phyloP scores from a whole-genome alignment of 2,329 filamentous ascomycete genomes.

The Aurifilum marmelostoma region DNA sequence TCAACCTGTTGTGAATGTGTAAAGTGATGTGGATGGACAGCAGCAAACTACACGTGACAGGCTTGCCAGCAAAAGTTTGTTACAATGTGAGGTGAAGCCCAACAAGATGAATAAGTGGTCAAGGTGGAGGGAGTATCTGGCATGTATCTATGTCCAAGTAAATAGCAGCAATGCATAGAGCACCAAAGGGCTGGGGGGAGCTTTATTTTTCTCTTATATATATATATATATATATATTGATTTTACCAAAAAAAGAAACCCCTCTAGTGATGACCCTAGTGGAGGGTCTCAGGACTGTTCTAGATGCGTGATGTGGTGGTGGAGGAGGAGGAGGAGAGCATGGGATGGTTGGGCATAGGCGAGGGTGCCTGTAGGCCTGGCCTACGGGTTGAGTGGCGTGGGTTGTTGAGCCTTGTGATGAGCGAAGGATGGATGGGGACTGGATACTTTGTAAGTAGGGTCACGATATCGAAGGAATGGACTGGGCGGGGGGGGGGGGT shows the following conservation, averaged over 20 bases:
- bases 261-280: not conserved
- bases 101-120: not conserved
- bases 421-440: not conserved
- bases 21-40: not conserved
- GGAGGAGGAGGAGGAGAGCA: not conserved
- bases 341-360: not conserved
- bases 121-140: not conserved
- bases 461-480: not conserved
- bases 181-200: too few species aligned
- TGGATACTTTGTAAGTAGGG: not conserved
- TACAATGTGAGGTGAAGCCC: not conserved
- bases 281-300: not conserved
- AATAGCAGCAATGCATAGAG: not conserved
- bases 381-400: not conserved
- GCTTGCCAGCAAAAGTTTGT: not conserved
- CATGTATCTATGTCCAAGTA: not conserved
- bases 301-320: not conserved
- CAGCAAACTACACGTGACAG: not conserved
- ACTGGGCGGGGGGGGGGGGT: too few species aligned
- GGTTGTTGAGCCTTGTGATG: not conserved
- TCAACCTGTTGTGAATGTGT: conserved; percentile 4
- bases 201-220: not conserved
- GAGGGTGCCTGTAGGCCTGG: conserved; percentile 1
- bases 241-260: not conserved
- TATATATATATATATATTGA: not conserved